Evolutionary conservation across 192 early-diverging fungal species (phyloP), one percentile per base, ranked within the genome.

Genomic region (Rhizoclosmatium sp.): DNA sequence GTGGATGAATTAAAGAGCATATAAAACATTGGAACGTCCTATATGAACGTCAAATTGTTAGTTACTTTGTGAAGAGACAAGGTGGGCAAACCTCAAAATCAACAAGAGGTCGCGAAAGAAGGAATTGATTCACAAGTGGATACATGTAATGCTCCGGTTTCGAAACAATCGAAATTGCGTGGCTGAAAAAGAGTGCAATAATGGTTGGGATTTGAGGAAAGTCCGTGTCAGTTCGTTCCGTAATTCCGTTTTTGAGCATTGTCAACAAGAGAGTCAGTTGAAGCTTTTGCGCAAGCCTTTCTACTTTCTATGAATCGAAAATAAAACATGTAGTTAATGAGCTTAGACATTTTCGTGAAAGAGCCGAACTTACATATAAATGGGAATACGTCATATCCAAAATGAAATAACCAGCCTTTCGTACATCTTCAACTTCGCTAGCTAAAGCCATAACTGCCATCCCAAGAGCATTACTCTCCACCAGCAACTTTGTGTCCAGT

Each of bases 11-110:
- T 90, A 74, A 96, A 93, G 71, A 96, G 74, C 45, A 81, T 87
- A 62, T 94, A 93, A 78, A 95, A 95, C 88, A 96, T 89, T 3
- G 95, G 95, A 12, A 95, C 85, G 85, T 96, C 94, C 85, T 89
- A 73, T 31, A 41, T 42, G 31, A 31, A 31, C 31, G 31, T 31
- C 0, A 31, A 31, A 14, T 70, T 14, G 12, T 44, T 0, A 70
- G 39, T 21, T 47, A 2, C 16, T 45, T 21, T 69, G 60, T 16
- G 19, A 39, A 59, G 51, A 56, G 49, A 60, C 54, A 19, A 66
- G 7, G 42, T 75, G 19, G 4, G 72, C 78, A 49, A 82, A 91
- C 90, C 81, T 92, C 85, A 54, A 94, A 82, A 83, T 95, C 93
- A 23, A 96, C 84, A 2, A 88, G 72, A 7, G 92, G 89, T 39